Base-by-base conservation (phyloP, 2,329 filamentous ascomycete species). In the Aspergillus sp. region DNA sequence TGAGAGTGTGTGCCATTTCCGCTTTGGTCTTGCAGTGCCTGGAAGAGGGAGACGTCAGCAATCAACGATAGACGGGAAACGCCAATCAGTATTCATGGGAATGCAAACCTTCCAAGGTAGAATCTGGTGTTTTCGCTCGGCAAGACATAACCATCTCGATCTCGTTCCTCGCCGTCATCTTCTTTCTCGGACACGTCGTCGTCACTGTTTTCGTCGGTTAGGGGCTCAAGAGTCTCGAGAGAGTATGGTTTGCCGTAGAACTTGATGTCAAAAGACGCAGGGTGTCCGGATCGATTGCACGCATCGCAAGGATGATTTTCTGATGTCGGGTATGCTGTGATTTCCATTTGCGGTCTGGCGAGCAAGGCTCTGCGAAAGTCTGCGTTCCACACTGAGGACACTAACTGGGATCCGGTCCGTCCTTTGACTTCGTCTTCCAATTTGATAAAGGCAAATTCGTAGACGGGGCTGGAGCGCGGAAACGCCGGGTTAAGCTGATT, bases 401-500 rank as follows among this genome's bases (percentile, higher is more conserved):
- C 80, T 54, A 89, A 88, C 62, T 90, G 89, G 4, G 86, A 90
- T 3, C 79, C 81, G 0, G 86, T 84, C 2, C 89, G 79, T 0
- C 84, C 87, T 36, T 76, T 78, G 13, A 89, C 83, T 65, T 91
- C 87, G 58, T 88, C 83, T 58, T 89, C 82, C 0, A 93, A 76
- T 63, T 89, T 90, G 45, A 75, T 74, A 75, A 91, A 91, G 0
- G 88, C 85, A 21, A 88, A 76, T 11, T 72, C 63, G 68, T 91
- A 94, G 11, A 91, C 74, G 6, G 81, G 76, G 54, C 89, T 83
- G 4, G 81, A 73, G 16, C 80, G 78, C 10, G 81, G 73, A 62
- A 91, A 92, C 0, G 78, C 83, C 0, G 88, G 88, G 59, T 91
- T 87, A 47, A 94, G 78, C 60, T 87, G 86, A 65, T 88, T 88